Evolutionary conservation across 495 filamentous ascomycete species (phyloP).

Genomic region (Neurospora sublineolata): DNA sequence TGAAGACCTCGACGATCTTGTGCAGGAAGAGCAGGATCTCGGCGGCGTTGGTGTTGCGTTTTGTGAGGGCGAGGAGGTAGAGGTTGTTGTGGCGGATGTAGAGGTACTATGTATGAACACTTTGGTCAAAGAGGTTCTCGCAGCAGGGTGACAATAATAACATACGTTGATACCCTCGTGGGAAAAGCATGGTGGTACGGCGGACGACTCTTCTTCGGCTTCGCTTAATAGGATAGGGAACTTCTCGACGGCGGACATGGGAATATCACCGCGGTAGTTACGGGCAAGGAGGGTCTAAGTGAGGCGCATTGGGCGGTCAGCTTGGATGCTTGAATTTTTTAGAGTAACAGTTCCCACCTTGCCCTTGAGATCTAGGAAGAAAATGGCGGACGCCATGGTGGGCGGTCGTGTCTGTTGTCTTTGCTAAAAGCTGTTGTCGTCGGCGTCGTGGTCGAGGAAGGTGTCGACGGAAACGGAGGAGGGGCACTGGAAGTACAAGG

Average conservation of each 20-base stretch:
- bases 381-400: conserved; percentile 91
- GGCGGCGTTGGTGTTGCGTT: conserved; percentile 97
- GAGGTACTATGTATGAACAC: conserved; percentile 57
- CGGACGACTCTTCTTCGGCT: conserved; percentile 98
- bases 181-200: conserved; percentile 95
- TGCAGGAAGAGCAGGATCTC: conserved; percentile 97
- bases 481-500: neutral
- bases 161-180: conserved; percentile 95
- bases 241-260: conserved; percentile 98
- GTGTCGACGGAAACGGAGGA: neutral
- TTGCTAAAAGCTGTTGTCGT: neutral
- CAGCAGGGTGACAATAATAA: conserved; percentile 1
- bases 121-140: neutral
- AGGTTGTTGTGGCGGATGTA: conserved; percentile 99
- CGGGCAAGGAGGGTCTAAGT: conserved; percentile 89
- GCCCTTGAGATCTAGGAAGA: conserved; percentile 99
- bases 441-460: neutral
- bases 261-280: conserved; percentile 98
- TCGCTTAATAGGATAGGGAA: conserved; percentile 95
- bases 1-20: conserved; percentile 97
- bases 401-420: conserved; percentile 9
- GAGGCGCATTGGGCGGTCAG: neutral
- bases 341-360: no score
- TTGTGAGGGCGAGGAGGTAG: conserved; percentile 94
- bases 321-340: no score